Conservation (phyloP, 345 rosid species). For the Camelina laxa region DNA sequence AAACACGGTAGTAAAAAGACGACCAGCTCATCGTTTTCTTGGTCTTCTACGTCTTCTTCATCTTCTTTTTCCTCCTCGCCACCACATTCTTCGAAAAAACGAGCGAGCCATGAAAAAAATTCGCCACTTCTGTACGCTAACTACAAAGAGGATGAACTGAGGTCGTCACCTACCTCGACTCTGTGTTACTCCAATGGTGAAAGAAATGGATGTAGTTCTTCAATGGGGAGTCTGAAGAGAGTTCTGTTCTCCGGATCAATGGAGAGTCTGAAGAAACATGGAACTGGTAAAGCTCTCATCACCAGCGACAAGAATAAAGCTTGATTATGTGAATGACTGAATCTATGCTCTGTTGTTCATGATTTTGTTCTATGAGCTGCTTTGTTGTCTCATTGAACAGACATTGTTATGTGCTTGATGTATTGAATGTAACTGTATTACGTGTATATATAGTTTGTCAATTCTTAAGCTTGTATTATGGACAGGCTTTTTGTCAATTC, state of each 20-base stretch:
- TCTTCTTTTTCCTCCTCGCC: constrained; percentile 45
- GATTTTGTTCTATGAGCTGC: constrained; percentile 13
- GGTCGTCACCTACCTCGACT: constrained; percentile 35
- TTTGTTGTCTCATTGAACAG: constrained; percentile 35
- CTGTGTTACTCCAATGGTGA: constrained; percentile 36
- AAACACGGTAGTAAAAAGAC: constrained; percentile 30
- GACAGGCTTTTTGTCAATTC: constrained; percentile 12
- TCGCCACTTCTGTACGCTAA: constrained; percentile 27
- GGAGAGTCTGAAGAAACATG: constrained; percentile 30
- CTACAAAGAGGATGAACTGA: constrained; percentile 16
- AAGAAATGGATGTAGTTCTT: constrained; percentile 33
- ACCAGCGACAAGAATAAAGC: constrained; percentile 8
- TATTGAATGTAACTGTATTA: constrained; percentile 24
- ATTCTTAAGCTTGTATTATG: constrained; percentile 5
- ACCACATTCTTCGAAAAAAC: constrained; percentile 35
- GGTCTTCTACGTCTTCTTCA: constrained; percentile 51
- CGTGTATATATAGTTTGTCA: constrained; percentile 23
- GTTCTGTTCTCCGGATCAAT: constrained; percentile 34
- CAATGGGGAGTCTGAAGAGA: constrained; percentile 35
- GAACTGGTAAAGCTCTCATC: constrained; percentile 14
- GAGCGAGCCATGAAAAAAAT: constrained; percentile 23
- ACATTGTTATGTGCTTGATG: constrained; percentile 27
- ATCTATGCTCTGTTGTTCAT: constrained; percentile 23
- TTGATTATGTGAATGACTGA: neutral
- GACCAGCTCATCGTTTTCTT: constrained; percentile 46